Evolutionary conservation across 495 filamentous ascomycete species (phyloP).

Genomic region (Aspergillus taichungensis): DNA sequence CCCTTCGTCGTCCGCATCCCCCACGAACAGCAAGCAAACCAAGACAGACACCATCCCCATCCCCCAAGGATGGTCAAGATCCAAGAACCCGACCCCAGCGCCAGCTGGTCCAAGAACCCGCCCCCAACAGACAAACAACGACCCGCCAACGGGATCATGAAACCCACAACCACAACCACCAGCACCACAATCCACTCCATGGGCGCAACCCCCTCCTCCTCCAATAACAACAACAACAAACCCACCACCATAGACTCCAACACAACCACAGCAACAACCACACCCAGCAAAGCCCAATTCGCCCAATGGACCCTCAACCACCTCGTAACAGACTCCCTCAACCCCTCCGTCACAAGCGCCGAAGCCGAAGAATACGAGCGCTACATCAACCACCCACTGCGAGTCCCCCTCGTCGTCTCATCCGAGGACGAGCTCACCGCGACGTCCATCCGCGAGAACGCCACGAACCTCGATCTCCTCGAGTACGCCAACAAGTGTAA

Average conservation of each 20-base stretch:
- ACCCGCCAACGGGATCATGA: slow-evolving; percentile 35
- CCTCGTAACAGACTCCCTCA: slow-evolving; percentile 67
- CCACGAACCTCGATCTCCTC: slow-evolving; percentile 55
- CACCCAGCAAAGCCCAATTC: slow-evolving; percentile 52
- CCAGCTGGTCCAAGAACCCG: slow-evolving; percentile 21
- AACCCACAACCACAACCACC: slow-evolving; percentile 6
- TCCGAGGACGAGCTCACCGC: slow-evolving; percentile 50
- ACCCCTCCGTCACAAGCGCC: slow-evolving; percentile 60
- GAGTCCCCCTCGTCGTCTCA: slow-evolving; percentile 76
- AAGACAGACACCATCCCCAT: slow-evolving; percentile 29
- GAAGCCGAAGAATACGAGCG: slow-evolving; percentile 81
- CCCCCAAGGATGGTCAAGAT: slow-evolving; percentile 36
- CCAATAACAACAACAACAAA: background rate
- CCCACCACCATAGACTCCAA: slow-evolving; percentile 17
- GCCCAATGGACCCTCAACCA: slow-evolving; percentile 84
- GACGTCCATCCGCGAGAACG: slow-evolving; percentile 28
- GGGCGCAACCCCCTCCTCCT: slow-evolving; percentile 17
- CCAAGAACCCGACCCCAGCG: slow-evolving; percentile 27
- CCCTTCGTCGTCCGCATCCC: slow-evolving; percentile 68
- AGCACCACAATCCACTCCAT: slow-evolving; percentile 1
- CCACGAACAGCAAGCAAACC: slow-evolving; percentile 26
- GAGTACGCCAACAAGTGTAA: slow-evolving; percentile 59
- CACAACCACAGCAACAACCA: slow-evolving; percentile 11
- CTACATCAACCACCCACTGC: slow-evolving; percentile 88
- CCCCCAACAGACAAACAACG: slow-evolving; percentile 23